Base-by-base conservation (phyloP, 2,329 filamentous ascomycete species). In the Sarocladiaceae sp. region DNA sequence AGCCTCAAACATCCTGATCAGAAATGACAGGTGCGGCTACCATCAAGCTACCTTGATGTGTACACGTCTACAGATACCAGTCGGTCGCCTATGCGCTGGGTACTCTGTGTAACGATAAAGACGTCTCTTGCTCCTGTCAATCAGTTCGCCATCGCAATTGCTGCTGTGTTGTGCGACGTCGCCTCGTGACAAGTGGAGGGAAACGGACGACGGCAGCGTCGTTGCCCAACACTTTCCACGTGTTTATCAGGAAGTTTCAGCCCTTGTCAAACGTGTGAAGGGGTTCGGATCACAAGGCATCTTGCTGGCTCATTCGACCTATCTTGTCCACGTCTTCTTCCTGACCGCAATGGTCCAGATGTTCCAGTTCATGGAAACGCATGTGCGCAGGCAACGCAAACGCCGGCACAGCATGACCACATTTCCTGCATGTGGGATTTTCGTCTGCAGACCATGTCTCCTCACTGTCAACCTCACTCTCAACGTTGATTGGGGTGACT, bases 381-480 rank as follows among this genome's bases (percentile, higher is more conserved):
- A 50, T 45, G 48, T 84, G 80, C 4, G 80, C 78, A 4, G 65
- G 54, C 58, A 78, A 66, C 5, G 79, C 79, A 59, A 83, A 84
- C 1, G 58, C 42, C 3, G 79, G 78, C 51, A 83, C 70, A 3
- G 58, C 51, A 42, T 74, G 66, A 9, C 72, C 74, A 48, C 80
- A 83, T 9, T 65, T 51, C 2, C 64, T 64, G 59, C 70, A 78
- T 20, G 35, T 33, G 15, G 53, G 48, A 33, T 61, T 55, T n/a
- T 50, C 59, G n/a, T 48, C 45, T 18, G 52, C 51, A 46, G 63
- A 47, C 64, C 67, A 64, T n/a, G 40, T 21, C 16, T 59, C 57
- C 7, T 61, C 61, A 12, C 18, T 16, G 12, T 55, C 44, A 42
- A 58, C 57, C 9, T 60, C 59, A 13, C 59, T 58, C 5, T 62